phyloP scores from a whole-genome alignment of 805 yeast species.

The Wickerhamiella galacta region DNA sequence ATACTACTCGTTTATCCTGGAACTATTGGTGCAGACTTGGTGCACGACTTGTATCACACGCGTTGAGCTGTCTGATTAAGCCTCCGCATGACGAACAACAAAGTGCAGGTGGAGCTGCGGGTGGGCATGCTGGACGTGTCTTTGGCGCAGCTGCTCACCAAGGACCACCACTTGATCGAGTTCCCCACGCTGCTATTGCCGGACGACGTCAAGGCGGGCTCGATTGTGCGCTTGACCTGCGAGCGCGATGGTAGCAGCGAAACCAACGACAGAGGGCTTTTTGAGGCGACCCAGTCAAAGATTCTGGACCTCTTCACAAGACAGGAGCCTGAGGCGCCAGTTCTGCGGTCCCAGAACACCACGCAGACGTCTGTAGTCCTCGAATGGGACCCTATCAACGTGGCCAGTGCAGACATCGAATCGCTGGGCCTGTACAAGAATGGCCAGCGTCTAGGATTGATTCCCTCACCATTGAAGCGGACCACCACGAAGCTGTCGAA shows the following conservation, averaged over 20 bases:
- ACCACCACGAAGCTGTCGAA: slow-evolving; percentile 82
- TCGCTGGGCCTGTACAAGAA: slow-evolving; percentile 66
- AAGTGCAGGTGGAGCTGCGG: slow-evolving; percentile 80
- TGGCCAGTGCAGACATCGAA: slow-evolving; percentile 70
- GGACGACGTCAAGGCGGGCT: slow-evolving; percentile 79
- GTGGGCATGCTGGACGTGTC: slow-evolving; percentile 95
- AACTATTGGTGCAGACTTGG: no score
- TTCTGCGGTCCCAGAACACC: slow-evolving; percentile 50
- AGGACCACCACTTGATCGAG: slow-evolving; percentile 86
- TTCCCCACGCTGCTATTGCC: slow-evolving; percentile 92
- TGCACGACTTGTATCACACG: no score
- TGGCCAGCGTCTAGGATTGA: slow-evolving; percentile 47
- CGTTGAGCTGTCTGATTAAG: no score
- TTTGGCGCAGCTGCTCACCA: slow-evolving; percentile 72
- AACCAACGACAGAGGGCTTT: slow-evolving; percentile 36
- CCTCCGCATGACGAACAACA: slow-evolving; percentile 3
- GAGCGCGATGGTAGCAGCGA: slow-evolving; percentile 62
- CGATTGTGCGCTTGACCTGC: slow-evolving; percentile 72
- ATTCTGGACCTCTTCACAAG: slow-evolving; percentile 60
- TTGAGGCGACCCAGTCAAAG: slow-evolving; percentile 52
- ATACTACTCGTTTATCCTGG: no score
- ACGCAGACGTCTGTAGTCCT: slow-evolving; percentile 92
- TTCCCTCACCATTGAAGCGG: slow-evolving; percentile 67
- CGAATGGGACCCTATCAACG: slow-evolving; percentile 77
- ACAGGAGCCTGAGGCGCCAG: slow-evolving; percentile 54